Evolutionary conservation across 1,139 yeast genomes (phyloP), one percentile per base, ranked within the genome.

Genomic region (Zygotorulaspora mrakii): DNA sequence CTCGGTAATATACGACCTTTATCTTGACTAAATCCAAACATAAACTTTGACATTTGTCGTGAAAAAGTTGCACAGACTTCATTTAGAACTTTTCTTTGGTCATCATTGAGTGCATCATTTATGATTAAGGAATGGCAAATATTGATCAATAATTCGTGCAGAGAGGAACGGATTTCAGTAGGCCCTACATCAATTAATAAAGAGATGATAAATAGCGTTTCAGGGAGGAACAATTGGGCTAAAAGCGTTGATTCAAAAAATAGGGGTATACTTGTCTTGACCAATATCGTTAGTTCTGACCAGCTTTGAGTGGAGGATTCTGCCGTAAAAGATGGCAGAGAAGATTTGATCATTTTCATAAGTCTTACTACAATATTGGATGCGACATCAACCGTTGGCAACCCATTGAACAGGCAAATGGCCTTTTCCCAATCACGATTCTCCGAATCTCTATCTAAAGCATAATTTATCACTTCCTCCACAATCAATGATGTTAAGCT

Each of bases 1-100:
- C 49, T 62, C 29, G 57, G 59, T 33, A 59, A 55, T 12, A 64
- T 54, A 22, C 66, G 65, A 32, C 70, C 69, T 40, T 66, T 69
- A 28, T 82, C 89, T 51, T 87, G 77, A n/a, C 80, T 79, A 47
- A 85, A 68, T 0, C 95, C 95, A 65, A 85, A 85, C 46, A 85
- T 66, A 70, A 84, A 74, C 51, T 77, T 79, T 3, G 85, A 82
- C 55, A 89, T 73, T 40, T 83, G 86, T 8, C 85, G 79, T 40
- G 85, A 77, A 47, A 86, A 73, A 39, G 75, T 76, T 3, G 67
- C 69, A 49, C 84, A 75, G 1, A 83, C 71, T 1, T 68, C 66
- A 40, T 72, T 72, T 11, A 86, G 69, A 6, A 69, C 63, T 2
- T 58, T 53, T 42, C 67, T 68, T 41, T 77, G 77, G 2, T 57